Evolutionary conservation across 305 asterid genomes (phyloP).

Genomic region (Fraxinus platypoda): DNA sequence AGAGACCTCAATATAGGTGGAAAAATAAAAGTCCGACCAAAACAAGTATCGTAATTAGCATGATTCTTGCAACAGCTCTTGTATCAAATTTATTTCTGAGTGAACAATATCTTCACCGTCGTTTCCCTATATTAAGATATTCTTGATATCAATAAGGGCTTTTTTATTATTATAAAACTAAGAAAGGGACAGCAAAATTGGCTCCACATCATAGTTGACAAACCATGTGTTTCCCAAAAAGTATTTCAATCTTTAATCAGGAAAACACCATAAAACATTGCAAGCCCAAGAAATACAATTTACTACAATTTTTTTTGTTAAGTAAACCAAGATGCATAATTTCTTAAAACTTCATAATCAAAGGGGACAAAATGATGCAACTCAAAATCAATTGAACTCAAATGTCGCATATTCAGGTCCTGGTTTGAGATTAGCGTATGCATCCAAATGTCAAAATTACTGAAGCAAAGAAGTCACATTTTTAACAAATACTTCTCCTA

Average conservation of each 20-base stretch:
- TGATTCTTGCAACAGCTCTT: conserved; percentile 2
- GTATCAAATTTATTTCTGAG: neutral
- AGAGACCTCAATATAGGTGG: conserved; percentile 5
- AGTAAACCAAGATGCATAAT: neutral
- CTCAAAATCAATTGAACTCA: neutral
- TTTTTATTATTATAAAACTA: neutral
- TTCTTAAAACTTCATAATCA: neutral
- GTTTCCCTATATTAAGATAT: neutral
- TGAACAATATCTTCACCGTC: neutral
- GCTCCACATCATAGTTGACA: neutral
- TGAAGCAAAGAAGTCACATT: neutral
- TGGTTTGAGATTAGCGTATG: neutral
- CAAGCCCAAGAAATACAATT: neutral
- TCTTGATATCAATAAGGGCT: neutral
- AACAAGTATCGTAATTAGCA: neutral
- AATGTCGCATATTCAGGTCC: neutral
- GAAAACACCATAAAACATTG: neutral
- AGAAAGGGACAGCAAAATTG: neutral
- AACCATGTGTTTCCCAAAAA: neutral
- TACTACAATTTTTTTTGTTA: neutral
- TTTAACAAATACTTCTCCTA: neutral
- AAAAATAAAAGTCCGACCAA: neutral
- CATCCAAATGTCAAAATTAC: neutral
- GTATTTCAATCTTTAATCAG: neutral
- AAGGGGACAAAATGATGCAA: neutral